Conservation (phyloP, 169 alveolate species). For the Plasmodium sp. region DNA sequence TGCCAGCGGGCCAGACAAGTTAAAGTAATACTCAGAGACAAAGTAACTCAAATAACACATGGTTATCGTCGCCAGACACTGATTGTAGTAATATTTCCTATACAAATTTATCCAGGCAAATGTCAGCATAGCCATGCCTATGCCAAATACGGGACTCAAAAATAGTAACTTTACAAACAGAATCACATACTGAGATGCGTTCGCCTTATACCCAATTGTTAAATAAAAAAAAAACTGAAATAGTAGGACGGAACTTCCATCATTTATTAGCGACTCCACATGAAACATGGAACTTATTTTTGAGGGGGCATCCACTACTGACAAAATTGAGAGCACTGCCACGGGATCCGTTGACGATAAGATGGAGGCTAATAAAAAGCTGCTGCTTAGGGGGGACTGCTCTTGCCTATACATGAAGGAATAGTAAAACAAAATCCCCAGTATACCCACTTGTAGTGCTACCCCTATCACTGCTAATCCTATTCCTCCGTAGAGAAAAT, state of each 20-base stretch:
- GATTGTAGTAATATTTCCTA: conserved; percentile 84
- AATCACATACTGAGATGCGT: conserved; percentile 77
- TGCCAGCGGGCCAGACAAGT: conserved; percentile 89
- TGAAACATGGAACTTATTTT: conserved; percentile 88
- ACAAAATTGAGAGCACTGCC: conserved; percentile 89
- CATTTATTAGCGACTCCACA: conserved; percentile 90
- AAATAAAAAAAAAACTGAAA: conserved; percentile 88
- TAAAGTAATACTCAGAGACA: conserved; percentile 84
- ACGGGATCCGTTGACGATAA: conserved; percentile 92
- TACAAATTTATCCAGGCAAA: conserved; percentile 86
- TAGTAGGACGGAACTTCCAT: conserved; percentile 89
- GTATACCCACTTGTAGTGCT: conserved; percentile 80
- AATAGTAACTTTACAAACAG: conserved; percentile 85
- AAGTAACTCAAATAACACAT: conserved; percentile 84
- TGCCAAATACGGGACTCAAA: conserved; percentile 88
- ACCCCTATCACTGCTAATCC: conserved; percentile 89
- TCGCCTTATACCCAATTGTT: conserved; percentile 81
- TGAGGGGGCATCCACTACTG: conserved; percentile 87
- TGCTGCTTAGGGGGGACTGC: conserved; percentile 76
- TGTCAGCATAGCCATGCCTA: conserved; percentile 82
- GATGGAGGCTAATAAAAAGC: conserved; percentile 89
- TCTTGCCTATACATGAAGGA: conserved; percentile 77
- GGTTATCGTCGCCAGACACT: conserved; percentile 82
- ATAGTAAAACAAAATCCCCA: conserved; percentile 86
- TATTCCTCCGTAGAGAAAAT: conserved; percentile 87